These are phyloP conservation scores for Auriscalpium vulgare DNA, from an alignment of 768 basidiomycete species.

Conservation along the genomic window DNA sequence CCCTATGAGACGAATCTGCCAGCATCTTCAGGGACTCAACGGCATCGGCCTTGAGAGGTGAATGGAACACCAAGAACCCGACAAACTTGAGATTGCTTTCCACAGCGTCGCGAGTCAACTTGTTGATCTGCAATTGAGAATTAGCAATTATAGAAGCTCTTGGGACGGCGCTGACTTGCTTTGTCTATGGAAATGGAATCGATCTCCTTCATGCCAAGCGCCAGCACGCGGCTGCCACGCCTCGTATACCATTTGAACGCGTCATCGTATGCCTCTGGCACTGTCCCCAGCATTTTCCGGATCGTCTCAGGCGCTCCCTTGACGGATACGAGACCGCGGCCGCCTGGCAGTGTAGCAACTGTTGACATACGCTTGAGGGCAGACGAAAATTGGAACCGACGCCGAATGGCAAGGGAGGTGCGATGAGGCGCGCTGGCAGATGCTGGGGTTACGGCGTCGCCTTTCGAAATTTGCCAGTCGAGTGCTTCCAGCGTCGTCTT, in stretches of 20 bases:
- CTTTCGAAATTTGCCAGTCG: conserved; percentile 55
- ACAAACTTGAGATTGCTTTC: conserved; percentile 77
- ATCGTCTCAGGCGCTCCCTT: conserved; percentile 99
- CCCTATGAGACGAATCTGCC: conserved; percentile 91
- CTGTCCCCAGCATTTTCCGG: conserved; percentile 67
- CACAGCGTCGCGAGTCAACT: conserved; percentile 70
- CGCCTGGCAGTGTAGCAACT: conserved; percentile 57
- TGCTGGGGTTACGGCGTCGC: conserved; percentile 63
- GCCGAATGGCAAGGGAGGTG: conserved; percentile 62
- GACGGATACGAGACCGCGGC: conserved; percentile 59
- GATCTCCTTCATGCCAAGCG: conserved; percentile 83
- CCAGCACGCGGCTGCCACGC: conserved; percentile 88
- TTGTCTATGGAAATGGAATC: conserved; percentile 62
- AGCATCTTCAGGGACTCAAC: conserved; percentile 88
- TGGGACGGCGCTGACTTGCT: conserved; percentile 32
- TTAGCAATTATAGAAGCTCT: too few species aligned
- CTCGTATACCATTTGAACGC: conserved; percentile 94
- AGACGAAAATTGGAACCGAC: conserved; percentile 97
- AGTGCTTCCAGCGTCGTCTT: conserved; percentile 90
- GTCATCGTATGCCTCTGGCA: conserved; percentile 83
- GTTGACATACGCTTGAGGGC: conserved; percentile 98
- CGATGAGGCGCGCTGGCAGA: conserved; percentile 43
- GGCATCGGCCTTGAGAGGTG: conserved; percentile 92
- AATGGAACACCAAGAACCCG: conserved; percentile 99
- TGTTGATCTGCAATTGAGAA: conserved; percentile 61